A percentile compares a stretch with the other conserved stretches of the same genome.
Evolutionary conservation across 2,329 filamentous ascomycete genomes (phyloP).

Genomic region (Pseudogymnoascus sp.): DNA sequence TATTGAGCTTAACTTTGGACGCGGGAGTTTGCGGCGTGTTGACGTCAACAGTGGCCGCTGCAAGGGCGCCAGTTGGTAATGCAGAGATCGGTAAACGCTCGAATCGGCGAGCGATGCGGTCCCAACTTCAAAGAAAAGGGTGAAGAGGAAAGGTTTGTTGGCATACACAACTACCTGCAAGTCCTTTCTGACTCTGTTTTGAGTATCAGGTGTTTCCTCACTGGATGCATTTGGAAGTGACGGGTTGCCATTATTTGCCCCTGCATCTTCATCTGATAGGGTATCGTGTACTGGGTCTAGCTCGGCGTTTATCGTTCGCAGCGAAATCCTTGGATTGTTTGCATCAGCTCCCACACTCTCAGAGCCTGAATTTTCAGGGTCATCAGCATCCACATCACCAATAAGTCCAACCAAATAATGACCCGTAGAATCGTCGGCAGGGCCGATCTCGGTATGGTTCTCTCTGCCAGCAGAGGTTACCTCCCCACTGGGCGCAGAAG

Average conservation of each 20-base stretch:
- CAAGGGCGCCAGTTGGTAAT: constrained; percentile 52
- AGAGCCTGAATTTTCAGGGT: constrained; percentile 10
- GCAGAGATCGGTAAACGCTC: constrained; percentile 50
- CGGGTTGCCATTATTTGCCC: constrained; percentile 21
- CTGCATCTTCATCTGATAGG: constrained; percentile 37
- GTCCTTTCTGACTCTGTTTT: constrained; percentile 48
- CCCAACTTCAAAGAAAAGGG: constrained; percentile 59
- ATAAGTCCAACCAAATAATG: constrained; percentile 62
- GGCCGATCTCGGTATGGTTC: neutral
- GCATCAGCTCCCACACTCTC: constrained; percentile 4
- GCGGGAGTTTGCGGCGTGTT: constrained; percentile 48
- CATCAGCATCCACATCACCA: constrained; percentile 50
- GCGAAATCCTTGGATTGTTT: constrained; percentile 46
- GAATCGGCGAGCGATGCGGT: constrained; percentile 51
- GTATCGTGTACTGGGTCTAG: constrained; percentile 38
- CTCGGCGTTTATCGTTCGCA: constrained; percentile 62
- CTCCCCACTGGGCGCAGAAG: neutral
- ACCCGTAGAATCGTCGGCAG: constrained; percentile 29
- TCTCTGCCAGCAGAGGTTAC: neutral
- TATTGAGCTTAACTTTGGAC: constrained; percentile 30
- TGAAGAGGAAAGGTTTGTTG: constrained; percentile 68
- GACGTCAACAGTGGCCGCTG: constrained; percentile 48
- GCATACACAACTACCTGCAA: constrained; percentile 66
- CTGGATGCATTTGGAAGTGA: constrained; percentile 20
- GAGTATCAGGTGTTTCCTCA: constrained; percentile 33